These are phyloP conservation scores for Hypoxylon cercidicola DNA, from an alignment of 495 filamentous ascomycete species.

Conservation along the genomic window DNA sequence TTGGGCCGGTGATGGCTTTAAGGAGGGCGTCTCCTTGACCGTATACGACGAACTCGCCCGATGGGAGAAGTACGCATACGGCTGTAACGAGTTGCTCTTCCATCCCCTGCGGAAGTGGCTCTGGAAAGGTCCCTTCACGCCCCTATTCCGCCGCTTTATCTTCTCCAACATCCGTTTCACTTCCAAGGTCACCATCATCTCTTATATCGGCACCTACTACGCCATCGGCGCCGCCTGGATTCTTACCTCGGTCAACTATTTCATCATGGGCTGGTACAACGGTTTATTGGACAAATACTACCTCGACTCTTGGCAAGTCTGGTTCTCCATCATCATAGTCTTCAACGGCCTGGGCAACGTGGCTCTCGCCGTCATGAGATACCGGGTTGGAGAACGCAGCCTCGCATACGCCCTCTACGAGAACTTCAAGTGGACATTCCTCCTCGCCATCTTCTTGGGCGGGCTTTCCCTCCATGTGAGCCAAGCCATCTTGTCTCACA, in stretches of 20 bases:
- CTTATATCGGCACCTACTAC: conserved; percentile 90
- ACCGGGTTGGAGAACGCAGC: conserved; percentile 69
- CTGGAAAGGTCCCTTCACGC: conserved; percentile 75
- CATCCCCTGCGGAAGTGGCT: conserved; percentile 74
- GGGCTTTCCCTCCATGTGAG: conserved; percentile 75
- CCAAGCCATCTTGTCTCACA: conserved; percentile 73
- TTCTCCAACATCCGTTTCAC: conserved; percentile 78
- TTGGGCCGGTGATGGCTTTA: conserved; percentile 80
- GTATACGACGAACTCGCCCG: conserved; percentile 86
- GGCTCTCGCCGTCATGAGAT: conserved; percentile 72
- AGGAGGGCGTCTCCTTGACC: conserved; percentile 85
- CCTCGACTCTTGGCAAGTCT: conserved; percentile 79
- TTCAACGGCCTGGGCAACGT: conserved; percentile 76
- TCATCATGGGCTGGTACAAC: conserved; percentile 79
- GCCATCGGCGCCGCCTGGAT: conserved; percentile 83
- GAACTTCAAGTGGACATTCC: conserved; percentile 77
- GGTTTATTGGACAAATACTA: conserved; percentile 80
- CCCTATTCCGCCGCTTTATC: conserved; percentile 76
- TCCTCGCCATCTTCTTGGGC: conserved; percentile 75
- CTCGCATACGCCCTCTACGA: conserved; percentile 67
- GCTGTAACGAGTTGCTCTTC: conserved; percentile 87
- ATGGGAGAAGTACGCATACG: conserved; percentile 90
- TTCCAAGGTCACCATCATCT: conserved; percentile 82
- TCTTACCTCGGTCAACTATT: conserved; percentile 80
- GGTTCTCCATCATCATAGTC: conserved; percentile 77